Base-by-base conservation (phyloP, 768 basidiomycete species). In the Suillus lakei region DNA sequence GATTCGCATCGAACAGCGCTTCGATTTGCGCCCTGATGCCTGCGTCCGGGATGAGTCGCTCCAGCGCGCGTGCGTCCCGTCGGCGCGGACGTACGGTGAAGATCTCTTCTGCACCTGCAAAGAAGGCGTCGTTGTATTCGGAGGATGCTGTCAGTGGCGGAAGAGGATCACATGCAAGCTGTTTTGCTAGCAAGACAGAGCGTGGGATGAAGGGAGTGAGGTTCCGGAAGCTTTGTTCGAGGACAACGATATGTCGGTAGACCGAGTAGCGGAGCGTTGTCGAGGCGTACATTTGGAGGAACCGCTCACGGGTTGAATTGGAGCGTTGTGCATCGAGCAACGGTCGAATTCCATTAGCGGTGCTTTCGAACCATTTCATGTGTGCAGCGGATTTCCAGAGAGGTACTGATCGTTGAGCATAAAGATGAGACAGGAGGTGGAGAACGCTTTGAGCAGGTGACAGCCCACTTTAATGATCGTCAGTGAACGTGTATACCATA, bases 341-440 rank as follows among this genome's bases (percentile, higher is more conserved):
- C 65, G 62, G 78, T 54, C 56, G 77, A 50, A 66, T 78, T 76
- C 68, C 67, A 3, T 77, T 74, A 53, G 90, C 79, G 2, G 87
- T 89, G n/a, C 78, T 75, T 1, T 84, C 72, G 69, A 98, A 88
- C 96, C 96, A 98, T 0, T 83, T 73, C 1, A 85, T 71, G 38
- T 84, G 80, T 1, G 75, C 71, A 0, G 90, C 80, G 16, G 90
- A 88, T 80, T 96, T 98, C 96, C 96, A 99, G 3, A 97, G 74
- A 0, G 88, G 74, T 10, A 78, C 82, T 0, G 93, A 91, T 8
- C 94, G 90, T 50, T 91, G 87, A 4, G 85, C 92, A 74, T 99
- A 99, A 28, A 98, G 86, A 71, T 96, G 93, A 0, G 93, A 91
- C 4, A 98, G 84, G 9, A 98, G 85, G 68, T 98, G 91, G 0